Evolutionary conservation across 1,284 basidiomycete genomes (phyloP).

Genomic region (Melampsora abietis-canadensis): DNA sequence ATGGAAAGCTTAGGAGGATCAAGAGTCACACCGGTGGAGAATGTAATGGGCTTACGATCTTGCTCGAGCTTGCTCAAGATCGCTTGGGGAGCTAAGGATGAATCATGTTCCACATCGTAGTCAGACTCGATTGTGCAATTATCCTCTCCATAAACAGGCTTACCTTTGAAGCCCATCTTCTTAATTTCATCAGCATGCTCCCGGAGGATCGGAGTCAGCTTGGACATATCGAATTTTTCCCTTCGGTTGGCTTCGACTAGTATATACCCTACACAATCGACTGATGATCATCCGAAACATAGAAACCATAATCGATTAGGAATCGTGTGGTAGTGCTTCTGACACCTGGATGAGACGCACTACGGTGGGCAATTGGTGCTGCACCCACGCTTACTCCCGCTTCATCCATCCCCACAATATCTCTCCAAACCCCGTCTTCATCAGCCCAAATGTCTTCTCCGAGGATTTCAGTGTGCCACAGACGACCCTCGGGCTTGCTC

Average conservation of each 20-base stretch:
- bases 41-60: constrained; percentile 63
- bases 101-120: background rate
- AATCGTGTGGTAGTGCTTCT: constrained; percentile 8
- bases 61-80: constrained; percentile 66
- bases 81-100: constrained; percentile 56
- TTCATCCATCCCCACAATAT: constrained; percentile 57
- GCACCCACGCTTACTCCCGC: constrained; percentile 66
- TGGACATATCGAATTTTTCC: constrained; percentile 53
- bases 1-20: constrained; percentile 64
- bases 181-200: constrained; percentile 57
- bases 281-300: constrained; percentile 56
- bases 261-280: constrained; percentile 77
- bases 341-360: constrained; percentile 55
- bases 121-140: background rate
- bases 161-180: constrained; percentile 43
- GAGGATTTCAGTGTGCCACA: constrained; percentile 66
- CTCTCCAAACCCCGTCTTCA: constrained; percentile 69
- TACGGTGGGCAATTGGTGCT: constrained; percentile 75
- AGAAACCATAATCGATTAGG: background rate
- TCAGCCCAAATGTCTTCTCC: constrained; percentile 66
- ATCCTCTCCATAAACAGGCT: background rate
- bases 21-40: constrained; percentile 73
- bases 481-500: constrained; percentile 58
- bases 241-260: constrained; percentile 63
- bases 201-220: constrained; percentile 54